Base-by-base conservation (phyloP, 1,284 basidiomycete species). In the Cryptococcus sp. region DNA sequence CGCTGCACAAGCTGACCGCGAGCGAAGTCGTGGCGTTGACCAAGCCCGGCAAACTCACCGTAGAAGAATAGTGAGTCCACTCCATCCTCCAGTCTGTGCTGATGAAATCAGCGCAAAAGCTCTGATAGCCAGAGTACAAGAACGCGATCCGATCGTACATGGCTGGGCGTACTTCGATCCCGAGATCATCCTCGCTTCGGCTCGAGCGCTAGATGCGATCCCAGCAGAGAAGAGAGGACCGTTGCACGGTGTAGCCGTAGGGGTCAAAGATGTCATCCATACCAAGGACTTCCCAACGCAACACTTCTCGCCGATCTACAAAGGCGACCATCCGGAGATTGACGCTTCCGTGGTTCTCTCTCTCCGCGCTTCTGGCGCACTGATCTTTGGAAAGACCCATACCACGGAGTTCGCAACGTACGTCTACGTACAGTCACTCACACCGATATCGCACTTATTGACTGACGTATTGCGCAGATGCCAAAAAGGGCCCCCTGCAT, bases 331-430 rank as follows among this genome's bases (percentile, higher is more conserved):
- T 22, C 66, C 68, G 0, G 53, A 45, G 17, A 17, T 69, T 4
- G 73, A 75, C 55, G 69, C 72, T 2, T 46, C 60, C 0, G 58
- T 62, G 4, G 62, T 76, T 6, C 41, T 51, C 20, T 63, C 62
- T 2, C 54, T 73, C 1, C 61, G 73, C 4, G 42, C 61, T 1
- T 49, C 61, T n/a, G 72, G 72, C 2, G 72, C 71, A 7, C 45
- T 76, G 43, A 72, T 77, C 47, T 67, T 75, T 30, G 73, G 73
- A 45, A 75, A 75, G 57, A 74, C 73, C 1, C 63, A 67, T 20
- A 75, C 71, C 7, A 75, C 72, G 23, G 68, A 73, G 54, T 70
- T 73, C 43, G 72, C 71, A 0, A 65, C 63, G 47, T 70, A 62
- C 54, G 67, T 66, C 16, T 22, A 11, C 3, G 3, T 6, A 25